Base-by-base conservation (phyloP, 306 rosid species). In the Castanea sativa region DNA sequence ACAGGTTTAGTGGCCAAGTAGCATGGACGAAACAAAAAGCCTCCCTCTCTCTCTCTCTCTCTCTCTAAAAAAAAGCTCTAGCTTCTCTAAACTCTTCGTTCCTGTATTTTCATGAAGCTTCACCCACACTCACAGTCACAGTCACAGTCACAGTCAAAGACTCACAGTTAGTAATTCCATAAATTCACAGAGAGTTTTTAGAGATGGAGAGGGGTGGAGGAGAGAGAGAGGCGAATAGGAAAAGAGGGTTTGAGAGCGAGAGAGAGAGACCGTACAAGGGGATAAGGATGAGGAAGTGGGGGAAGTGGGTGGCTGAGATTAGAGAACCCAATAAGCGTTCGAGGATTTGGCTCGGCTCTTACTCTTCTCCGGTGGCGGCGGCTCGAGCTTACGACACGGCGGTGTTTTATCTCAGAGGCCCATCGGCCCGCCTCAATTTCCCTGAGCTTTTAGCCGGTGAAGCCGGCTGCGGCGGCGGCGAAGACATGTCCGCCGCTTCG, bases 241-340 rank as follows among this genome's bases (percentile, higher is more conserved):
- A 78, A 78, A 61, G 89, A 71, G 87, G 74, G 14, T 60, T 41
- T 0, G 88, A 79, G 7, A 35, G 5, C 53, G 53, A 49, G 51
- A 86, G 86, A 19, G 96, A 90, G 83, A 91, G 90, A 85, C 91
- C 90, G 56, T 96, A 84, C 91, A 96, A 96, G 85, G 99, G 99
- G 87, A 96, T 96, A 74, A 82, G 99, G 90, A 96, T 96, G 99
- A 88, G 99, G 68, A 96, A 96, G 94, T 96, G 99, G 99, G 99
- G 99, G 0, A 96, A 96, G 81, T 96, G 99, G 99, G 99, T 96
- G 65, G 99, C 98, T 33, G 99, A 96, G 89, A 96, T 96, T 85
- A 81, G 99, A 32, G 99, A 96, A 71, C 99, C 99, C 20, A 96
- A 91, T 72, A 96, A 96, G 81, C 98, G 99, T 12, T 96, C 99